Evolutionary conservation across 345 rosid genomes (phyloP).

Genomic region (Stellera chamaejasme): DNA sequence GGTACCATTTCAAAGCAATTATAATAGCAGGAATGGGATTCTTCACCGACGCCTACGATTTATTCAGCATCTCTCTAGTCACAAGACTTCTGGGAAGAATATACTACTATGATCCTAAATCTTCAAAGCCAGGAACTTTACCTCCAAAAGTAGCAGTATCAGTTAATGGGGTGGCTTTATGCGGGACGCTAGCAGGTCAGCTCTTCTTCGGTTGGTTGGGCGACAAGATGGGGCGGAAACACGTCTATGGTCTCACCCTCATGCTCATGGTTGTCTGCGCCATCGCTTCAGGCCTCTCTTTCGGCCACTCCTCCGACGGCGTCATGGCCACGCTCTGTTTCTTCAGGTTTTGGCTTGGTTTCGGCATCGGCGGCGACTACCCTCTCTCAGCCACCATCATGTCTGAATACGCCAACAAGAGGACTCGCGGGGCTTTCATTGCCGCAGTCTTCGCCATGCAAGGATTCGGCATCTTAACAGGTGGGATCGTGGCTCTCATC

Average conservation of each 20-base stretch:
- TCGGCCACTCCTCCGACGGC: slow-evolving; percentile 24
- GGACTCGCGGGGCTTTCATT: slow-evolving; percentile 47
- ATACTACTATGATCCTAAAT: slow-evolving; percentile 17
- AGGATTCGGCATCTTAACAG: slow-evolving; percentile 46
- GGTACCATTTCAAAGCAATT: slow-evolving; percentile 24
- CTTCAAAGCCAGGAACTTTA: slow-evolving; percentile 29
- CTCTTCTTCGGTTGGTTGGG: slow-evolving; percentile 59
- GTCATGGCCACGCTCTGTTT: slow-evolving; percentile 51
- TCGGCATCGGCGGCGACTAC: slow-evolving; percentile 59
- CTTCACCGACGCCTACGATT: slow-evolving; percentile 31
- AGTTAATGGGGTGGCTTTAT: slow-evolving; percentile 48
- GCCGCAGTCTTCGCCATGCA: slow-evolving; percentile 58
- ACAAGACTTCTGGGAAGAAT: slow-evolving; percentile 26
- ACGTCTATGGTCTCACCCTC: slow-evolving; percentile 46
- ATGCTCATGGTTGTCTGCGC: slow-evolving; percentile 45
- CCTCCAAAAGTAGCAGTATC: slow-evolving; percentile 42
- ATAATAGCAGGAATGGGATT: slow-evolving; percentile 31
- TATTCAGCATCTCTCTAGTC: slow-evolving; percentile 23
- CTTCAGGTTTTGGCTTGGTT: slow-evolving; percentile 62
- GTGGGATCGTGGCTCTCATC: slow-evolving; percentile 39
- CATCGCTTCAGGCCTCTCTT: slow-evolving; percentile 44
- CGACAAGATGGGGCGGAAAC: slow-evolving; percentile 43
- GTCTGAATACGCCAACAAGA: slow-evolving; percentile 59
- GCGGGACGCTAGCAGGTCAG: slow-evolving; percentile 48
- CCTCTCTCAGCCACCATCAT: slow-evolving; percentile 56